Evolutionary conservation across 345 rosid species (phyloP).

Genomic region (Toxicodendron radicans): DNA sequence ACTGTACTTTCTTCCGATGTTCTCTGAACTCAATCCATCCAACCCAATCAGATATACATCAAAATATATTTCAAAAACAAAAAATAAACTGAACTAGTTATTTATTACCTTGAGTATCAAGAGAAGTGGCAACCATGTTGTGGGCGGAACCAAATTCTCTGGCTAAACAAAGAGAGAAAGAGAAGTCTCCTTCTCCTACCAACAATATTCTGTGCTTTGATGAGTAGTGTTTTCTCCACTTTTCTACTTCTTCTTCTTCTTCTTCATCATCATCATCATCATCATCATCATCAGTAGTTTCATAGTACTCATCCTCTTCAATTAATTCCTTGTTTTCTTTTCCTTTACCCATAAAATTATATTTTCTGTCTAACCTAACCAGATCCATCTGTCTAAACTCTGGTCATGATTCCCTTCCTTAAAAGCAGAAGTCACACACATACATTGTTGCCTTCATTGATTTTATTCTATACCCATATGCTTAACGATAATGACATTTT

Average conservation of each 20-base stretch:
- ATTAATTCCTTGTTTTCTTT: background rate
- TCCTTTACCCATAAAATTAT: background rate
- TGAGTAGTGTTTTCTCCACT: constrained; percentile 44
- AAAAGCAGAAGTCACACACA: too few species aligned
- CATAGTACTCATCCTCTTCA: background rate
- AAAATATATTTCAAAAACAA: background rate
- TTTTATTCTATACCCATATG: too few species aligned
- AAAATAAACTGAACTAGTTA: too few species aligned
- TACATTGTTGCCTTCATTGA: too few species aligned
- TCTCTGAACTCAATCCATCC: constrained; percentile 12
- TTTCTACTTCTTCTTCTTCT: constrained; percentile 23
- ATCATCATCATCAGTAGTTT: background rate
- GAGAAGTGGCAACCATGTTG: constrained; percentile 61
- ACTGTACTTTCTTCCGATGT: constrained; percentile 28
- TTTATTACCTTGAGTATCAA: constrained; percentile 39
- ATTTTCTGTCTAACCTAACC: too few species aligned
- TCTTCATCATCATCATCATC: background rate
- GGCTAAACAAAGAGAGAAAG: constrained; percentile 54
- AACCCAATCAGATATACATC: too few species aligned
- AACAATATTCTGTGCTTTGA: constrained; percentile 47
- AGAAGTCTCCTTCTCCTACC: constrained; percentile 70
- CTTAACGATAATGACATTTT: too few species aligned
- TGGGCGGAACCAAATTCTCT: constrained; percentile 52
- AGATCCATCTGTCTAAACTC: background rate
- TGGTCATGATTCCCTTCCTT: too few species aligned